Evolutionary conservation across 2,329 filamentous ascomycete genomes (phyloP).

Genomic region (Penicillium sp.): DNA sequence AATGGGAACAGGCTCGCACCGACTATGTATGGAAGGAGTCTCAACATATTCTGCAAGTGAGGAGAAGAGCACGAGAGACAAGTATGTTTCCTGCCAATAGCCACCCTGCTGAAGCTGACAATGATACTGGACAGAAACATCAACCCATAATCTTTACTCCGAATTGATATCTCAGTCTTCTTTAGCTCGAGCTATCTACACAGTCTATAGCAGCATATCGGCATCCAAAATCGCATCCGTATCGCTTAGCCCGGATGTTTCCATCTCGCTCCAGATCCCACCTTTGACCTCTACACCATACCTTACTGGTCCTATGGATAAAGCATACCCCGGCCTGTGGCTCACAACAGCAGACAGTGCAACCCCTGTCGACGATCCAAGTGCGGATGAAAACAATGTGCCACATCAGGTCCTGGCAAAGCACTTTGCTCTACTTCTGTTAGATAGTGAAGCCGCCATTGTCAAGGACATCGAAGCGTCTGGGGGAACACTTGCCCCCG

Average conservation of each 20-base stretch:
- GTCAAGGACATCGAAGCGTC: constrained; percentile 68
- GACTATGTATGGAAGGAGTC: constrained; percentile 92
- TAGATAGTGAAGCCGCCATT: constrained; percentile 79
- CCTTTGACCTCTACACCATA: constrained; percentile 67
- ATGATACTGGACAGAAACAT: constrained; percentile 30
- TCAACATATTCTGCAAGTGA: constrained; percentile 75
- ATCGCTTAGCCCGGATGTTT: constrained; percentile 65
- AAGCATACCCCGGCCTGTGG: constrained; percentile 73
- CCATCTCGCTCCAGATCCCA: constrained; percentile 64
- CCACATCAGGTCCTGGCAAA: constrained; percentile 67
- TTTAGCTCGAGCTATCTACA: constrained; percentile 77
- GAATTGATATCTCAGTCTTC: constrained; percentile 63
- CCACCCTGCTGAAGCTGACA: constrained; percentile 12
- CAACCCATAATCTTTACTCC: constrained; percentile 41
- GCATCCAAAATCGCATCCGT: constrained; percentile 83
- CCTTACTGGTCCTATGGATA: constrained; percentile 67
- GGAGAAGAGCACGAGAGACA: constrained; percentile 74
- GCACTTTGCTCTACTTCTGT: constrained; percentile 80
- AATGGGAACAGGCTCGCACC: constrained; percentile 85
- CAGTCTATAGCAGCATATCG: constrained; percentile 77
- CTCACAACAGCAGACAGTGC: constrained; percentile 82
- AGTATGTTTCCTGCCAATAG: constrained; percentile 24
- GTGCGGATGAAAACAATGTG: constrained; percentile 57
- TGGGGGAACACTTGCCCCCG: constrained; percentile 70
- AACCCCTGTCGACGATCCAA: constrained; percentile 64